Evolutionary conservation across 2,329 filamentous ascomycete species (phyloP).

Genomic region (Sporothrix protearum): DNA sequence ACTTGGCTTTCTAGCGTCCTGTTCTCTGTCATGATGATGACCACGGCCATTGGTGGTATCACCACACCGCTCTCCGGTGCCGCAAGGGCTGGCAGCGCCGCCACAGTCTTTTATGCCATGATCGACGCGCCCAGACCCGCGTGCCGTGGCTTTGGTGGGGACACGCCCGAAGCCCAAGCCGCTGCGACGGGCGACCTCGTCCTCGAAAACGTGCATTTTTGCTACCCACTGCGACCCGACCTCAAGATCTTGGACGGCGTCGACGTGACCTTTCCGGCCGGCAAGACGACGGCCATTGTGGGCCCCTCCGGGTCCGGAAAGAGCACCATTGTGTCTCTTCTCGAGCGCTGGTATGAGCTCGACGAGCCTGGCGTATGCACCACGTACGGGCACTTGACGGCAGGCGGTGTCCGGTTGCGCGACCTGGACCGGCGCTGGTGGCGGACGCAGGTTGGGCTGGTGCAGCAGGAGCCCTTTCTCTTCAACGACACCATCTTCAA

Average conservation of each 20-base stretch:
- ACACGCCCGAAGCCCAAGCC: constrained; percentile 43
- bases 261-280: constrained; percentile 55
- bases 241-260: constrained; percentile 49
- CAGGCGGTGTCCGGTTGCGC: constrained; percentile 31
- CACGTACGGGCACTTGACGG: constrained; percentile 24
- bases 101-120: constrained; percentile 54
- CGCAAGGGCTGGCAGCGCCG: constrained; percentile 52
- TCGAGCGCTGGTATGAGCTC: constrained; percentile 68
- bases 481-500: constrained; percentile 49
- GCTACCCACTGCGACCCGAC: constrained; percentile 55
- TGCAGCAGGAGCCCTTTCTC: constrained; percentile 42
- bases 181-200: constrained; percentile 47
- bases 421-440: constrained; percentile 62
- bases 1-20: constrained; percentile 39
- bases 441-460: constrained; percentile 45
- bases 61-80: constrained; percentile 55
- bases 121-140: constrained; percentile 43
- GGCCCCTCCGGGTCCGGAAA: constrained; percentile 82
- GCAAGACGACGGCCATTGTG: constrained; percentile 73
- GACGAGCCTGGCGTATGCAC: constrained; percentile 31
- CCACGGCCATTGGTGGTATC: constrained; percentile 53
- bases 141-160: constrained; percentile 38
- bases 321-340: constrained; percentile 68
- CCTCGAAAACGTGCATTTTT: constrained; percentile 62
- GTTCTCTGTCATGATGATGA: constrained; percentile 57